Evolutionary conservation across 73 alveolate genomes (phyloP).

Genomic region (Strombidium stylifer): DNA sequence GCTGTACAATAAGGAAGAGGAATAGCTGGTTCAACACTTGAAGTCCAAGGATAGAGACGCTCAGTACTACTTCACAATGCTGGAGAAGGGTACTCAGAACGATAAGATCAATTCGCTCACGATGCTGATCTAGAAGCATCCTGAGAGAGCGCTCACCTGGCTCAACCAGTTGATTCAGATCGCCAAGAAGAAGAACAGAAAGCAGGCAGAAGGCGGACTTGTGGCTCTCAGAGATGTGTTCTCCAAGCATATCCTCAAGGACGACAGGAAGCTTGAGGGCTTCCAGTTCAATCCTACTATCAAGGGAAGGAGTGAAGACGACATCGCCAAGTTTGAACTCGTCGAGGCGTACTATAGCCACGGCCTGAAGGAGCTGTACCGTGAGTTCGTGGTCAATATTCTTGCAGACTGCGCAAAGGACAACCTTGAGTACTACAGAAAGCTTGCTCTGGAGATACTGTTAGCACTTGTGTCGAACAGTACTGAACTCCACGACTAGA

Average conservation of each 20-base stretch:
- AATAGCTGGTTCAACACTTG: not conserved
- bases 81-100: conserved; percentile 75
- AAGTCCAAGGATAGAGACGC: conserved; percentile 35
- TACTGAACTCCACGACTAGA: conserved; percentile 82
- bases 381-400: conserved; percentile 61
- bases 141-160: conserved; percentile 58
- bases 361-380: conserved; percentile 71
- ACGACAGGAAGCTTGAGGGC: conserved; percentile 63
- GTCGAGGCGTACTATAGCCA: conserved; percentile 71
- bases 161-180: conserved; percentile 56
- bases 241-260: conserved; percentile 53
- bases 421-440: conserved; percentile 63
- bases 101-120: conserved; percentile 85
- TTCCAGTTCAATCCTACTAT: conserved; percentile 51
- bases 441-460: conserved; percentile 60
- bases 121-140: conserved; percentile 60
- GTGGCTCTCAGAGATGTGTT: conserved; percentile 77
- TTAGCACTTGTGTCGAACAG: conserved; percentile 65
- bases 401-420: conserved; percentile 69
- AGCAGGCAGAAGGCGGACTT: conserved; percentile 69
- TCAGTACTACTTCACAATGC: conserved; percentile 36
- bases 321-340: conserved; percentile 42
- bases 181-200: conserved; percentile 79
- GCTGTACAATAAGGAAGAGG: not conserved
- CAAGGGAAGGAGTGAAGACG: conserved; percentile 31